Percentiles rank a stretch among this genome's conserved stretches.
phyloP scores from a whole-genome alignment of 108 stramenopile species.

The Skeletonema menzelii region DNA sequence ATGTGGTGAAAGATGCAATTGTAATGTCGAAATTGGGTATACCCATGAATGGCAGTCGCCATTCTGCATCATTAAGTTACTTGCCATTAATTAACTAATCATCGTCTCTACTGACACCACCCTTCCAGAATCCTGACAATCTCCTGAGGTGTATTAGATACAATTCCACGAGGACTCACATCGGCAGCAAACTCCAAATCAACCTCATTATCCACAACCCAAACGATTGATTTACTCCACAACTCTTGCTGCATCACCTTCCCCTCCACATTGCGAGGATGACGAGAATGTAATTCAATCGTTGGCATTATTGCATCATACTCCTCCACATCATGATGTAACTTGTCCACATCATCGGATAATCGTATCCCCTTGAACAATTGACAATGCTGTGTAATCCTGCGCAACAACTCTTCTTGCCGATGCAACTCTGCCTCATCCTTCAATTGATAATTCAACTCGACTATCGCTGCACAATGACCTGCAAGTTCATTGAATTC shows the following conservation, averaged over 20 bases:
- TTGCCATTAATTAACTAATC: slow-evolving; percentile 15
- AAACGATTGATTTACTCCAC: slow-evolving; percentile 14
- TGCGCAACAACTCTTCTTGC: neutral
- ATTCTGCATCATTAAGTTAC: slow-evolving; percentile 26
- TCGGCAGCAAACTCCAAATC: slow-evolving; percentile 17
- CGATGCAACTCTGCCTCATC: slow-evolving; percentile 6
- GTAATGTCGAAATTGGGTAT: slow-evolving; percentile 36
- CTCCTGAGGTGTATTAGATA: slow-evolving; percentile 5
- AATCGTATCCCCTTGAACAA: slow-evolving; percentile 16
- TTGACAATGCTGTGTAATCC: slow-evolving; percentile 15
- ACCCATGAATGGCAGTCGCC: neutral
- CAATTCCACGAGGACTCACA: slow-evolving; percentile 11
- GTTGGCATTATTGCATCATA: slow-evolving; percentile 24
- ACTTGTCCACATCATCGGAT: neutral
- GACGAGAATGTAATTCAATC: slow-evolving; percentile 25
- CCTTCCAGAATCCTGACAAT: slow-evolving; percentile 3
- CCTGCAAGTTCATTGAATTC: slow-evolving; percentile 8
- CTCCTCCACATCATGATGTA: neutral
- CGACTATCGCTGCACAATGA: slow-evolving; percentile 26
- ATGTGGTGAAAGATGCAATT: slow-evolving; percentile 26
- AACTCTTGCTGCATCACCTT: neutral
- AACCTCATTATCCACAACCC: slow-evolving; percentile 21
- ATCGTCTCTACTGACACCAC: slow-evolving; percentile 2
- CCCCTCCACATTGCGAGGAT: neutral
- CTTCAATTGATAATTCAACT: neutral